A percentile compares a stretch with the other conserved stretches of the same genome.
phyloP scores from a whole-genome alignment of 169 alveolate genomes.

The Eimeria nieschulzi region DNA sequence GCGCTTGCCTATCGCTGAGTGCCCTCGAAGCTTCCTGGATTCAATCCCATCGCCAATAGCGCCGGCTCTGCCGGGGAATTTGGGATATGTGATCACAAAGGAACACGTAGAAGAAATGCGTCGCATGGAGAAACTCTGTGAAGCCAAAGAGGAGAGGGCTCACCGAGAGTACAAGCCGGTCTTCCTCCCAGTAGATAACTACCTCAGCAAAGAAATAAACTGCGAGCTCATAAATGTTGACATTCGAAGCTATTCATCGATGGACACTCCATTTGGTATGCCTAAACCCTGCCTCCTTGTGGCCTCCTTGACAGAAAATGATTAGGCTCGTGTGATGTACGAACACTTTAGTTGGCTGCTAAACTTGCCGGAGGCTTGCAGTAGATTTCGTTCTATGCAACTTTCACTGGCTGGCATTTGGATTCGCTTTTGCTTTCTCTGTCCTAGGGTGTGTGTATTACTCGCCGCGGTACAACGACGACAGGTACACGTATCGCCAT shows the following conservation, averaged over 20 bases:
- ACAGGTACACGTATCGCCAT: conserved; percentile 86
- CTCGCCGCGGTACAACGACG: conserved; percentile 87
- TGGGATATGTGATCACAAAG: conserved; percentile 20
- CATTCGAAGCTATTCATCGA: conserved; percentile 67
- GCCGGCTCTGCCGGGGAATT: background rate
- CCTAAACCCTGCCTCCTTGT: background rate
- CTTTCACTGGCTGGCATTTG: background rate
- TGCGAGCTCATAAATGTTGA: conserved; percentile 71
- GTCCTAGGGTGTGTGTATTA: conserved; percentile 86
- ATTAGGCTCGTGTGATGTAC: background rate
- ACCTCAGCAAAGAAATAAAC: conserved; percentile 51
- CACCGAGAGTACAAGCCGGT: conserved; percentile 29
- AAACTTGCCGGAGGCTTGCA: background rate
- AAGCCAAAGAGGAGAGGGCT: conserved; percentile 13
- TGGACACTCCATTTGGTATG: conserved; percentile 67
- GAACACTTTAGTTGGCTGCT: background rate
- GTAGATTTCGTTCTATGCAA: background rate
- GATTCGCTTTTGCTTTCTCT: background rate
- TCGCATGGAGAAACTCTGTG: conserved; percentile 5
- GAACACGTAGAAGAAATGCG: conserved; percentile 29
- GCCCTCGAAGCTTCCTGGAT: conserved; percentile 45
- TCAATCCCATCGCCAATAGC: conserved; percentile 38
- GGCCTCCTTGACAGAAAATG: too few relatives aligned
- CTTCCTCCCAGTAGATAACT: conserved; percentile 64
- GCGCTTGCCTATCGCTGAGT: background rate